Percentiles rank a stretch among this genome's conserved stretches.
These are phyloP conservation scores for Phytophthora melonis DNA, from an alignment of 352 stramenopile genomes.

Conservation along the genomic window DNA sequence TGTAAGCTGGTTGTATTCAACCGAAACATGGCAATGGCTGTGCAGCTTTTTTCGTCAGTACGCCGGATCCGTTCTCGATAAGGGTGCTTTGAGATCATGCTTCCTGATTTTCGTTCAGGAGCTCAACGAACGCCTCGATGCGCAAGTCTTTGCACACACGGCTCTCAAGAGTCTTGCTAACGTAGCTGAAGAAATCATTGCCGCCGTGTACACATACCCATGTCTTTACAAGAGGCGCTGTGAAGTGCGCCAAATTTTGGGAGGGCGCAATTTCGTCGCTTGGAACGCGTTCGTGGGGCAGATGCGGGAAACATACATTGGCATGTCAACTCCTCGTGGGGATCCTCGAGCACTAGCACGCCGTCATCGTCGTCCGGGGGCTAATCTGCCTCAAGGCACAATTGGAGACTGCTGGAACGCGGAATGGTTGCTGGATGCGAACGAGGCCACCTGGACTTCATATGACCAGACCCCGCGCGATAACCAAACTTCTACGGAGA, in stretches of 20 bases:
- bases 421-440: constrained; percentile 51
- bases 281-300: constrained; percentile 59
- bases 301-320: constrained; percentile 57
- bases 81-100: constrained; percentile 37
- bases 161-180: constrained; percentile 39
- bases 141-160: constrained; percentile 44
- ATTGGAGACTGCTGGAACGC: constrained; percentile 35
- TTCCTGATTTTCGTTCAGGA: constrained; percentile 47
- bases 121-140: constrained; percentile 45
- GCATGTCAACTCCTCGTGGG: not conserved
- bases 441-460: constrained; percentile 48
- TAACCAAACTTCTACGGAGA: no score
- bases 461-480: not conserved
- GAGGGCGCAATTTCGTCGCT: constrained; percentile 46
- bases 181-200: constrained; percentile 60
- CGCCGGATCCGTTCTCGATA: constrained; percentile 35
- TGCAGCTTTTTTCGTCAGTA: constrained; percentile 44
- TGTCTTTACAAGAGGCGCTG: constrained; percentile 45
- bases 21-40: constrained; percentile 42
- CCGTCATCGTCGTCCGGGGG: no score
- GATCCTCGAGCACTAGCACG: no score
- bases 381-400: no score
- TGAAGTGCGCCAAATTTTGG: constrained; percentile 49
- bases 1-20: constrained; percentile 52
- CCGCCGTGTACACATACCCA: constrained; percentile 54